Evolutionary conservation across 768 basidiomycete genomes (phyloP).

Genomic region (Boletellus ananiceps): DNA sequence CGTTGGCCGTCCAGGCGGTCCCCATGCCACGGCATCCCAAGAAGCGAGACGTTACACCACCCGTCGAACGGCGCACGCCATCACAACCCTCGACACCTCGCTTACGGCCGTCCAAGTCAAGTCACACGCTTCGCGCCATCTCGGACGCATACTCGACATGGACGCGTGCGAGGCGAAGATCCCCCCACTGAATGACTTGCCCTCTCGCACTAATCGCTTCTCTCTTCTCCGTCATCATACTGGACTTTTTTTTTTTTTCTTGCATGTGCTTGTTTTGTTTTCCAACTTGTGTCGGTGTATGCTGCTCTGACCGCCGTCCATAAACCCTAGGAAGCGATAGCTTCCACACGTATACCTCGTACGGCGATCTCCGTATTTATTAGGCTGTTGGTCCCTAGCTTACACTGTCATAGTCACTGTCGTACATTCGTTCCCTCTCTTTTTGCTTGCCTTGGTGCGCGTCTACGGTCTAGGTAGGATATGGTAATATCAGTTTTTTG

Average conservation of each 20-base stretch:
- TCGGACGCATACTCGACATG: constrained; percentile 25
- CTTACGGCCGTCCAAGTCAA: constrained; percentile 12
- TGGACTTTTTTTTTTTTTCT: background rate
- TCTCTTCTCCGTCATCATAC: background rate
- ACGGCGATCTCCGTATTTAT: background rate
- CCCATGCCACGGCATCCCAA: constrained; percentile 1
- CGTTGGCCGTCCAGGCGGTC: constrained; percentile 11
- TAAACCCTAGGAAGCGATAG: background rate
- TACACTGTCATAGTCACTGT: no score
- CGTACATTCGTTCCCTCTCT: no score
- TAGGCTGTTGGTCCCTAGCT: no score
- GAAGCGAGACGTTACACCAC: constrained; percentile 12
- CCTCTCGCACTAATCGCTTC: background rate
- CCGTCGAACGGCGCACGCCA: constrained; percentile 1
- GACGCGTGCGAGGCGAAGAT: constrained; percentile 11
- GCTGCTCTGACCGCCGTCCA: background rate
- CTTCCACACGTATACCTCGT: background rate
- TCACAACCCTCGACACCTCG: background rate
- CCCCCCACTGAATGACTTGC: background rate
- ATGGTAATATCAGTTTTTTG: no score
- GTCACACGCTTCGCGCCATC: constrained; percentile 22
- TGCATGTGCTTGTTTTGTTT: background rate
- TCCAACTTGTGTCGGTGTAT: background rate
- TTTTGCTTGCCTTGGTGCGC: no score
- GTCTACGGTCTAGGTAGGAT: no score